These are phyloP conservation scores for Cyphellophora attinorum DNA, from an alignment of 2,329 filamentous ascomycete genomes.

Conservation along the genomic window DNA sequence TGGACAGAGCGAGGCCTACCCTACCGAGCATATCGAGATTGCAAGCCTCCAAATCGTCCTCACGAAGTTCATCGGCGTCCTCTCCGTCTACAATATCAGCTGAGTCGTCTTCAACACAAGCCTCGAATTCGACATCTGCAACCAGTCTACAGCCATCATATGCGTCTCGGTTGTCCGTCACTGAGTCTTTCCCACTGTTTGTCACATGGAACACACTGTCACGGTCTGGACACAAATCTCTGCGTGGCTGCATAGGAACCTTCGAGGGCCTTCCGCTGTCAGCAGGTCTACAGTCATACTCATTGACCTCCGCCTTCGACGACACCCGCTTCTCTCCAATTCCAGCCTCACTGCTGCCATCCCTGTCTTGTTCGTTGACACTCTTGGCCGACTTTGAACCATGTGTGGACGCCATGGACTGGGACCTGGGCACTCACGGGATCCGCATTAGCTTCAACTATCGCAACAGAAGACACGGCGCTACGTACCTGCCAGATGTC, in stretches of 20 bases:
- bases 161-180: slow-evolving; percentile 21
- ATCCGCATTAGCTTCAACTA: slow-evolving; percentile 77
- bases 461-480: slow-evolving; percentile 55
- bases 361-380: slow-evolving; percentile 55
- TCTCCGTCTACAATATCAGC: slow-evolving; percentile 36
- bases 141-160: slow-evolving; percentile 18
- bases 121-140: slow-evolving; percentile 29
- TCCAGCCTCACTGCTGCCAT: slow-evolving; percentile 35
- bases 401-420: slow-evolving; percentile 64
- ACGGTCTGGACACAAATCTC: slow-evolving; percentile 49
- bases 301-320: slow-evolving; percentile 66
- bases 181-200: slow-evolving; percentile 63
- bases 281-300: slow-evolving; percentile 66
- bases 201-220: slow-evolving; percentile 85
- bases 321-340: slow-evolving; percentile 55
- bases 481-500: slow-evolving; percentile 89
- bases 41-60: slow-evolving; percentile 22
- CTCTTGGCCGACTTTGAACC: slow-evolving; percentile 80
- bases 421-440: slow-evolving; percentile 78
- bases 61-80: slow-evolving; percentile 31
- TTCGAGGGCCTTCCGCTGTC: slow-evolving; percentile 71
- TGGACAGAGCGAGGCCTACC: slow-evolving; percentile 7
- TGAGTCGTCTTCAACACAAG: slow-evolving; percentile 36
- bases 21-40: slow-evolving; percentile 20
- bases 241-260: slow-evolving; percentile 93